Evolutionary conservation across 306 rosid species (phyloP).

Genomic region (Gastrolobium villosum): DNA sequence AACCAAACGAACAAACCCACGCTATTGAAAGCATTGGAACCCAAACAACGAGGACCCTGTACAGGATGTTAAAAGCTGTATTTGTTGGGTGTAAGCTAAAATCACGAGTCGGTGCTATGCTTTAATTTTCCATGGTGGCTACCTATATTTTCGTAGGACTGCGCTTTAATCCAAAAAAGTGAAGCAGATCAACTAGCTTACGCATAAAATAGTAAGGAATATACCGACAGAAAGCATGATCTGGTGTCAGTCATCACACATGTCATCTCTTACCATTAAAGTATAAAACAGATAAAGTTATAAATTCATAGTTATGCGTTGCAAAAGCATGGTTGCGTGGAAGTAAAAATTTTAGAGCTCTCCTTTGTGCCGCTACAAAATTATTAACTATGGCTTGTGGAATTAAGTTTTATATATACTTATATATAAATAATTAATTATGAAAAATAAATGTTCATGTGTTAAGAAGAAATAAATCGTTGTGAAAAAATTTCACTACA

Average conservation of each 20-base stretch:
- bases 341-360: background rate
- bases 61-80: constrained; percentile 54
- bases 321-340: background rate
- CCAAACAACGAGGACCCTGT: constrained; percentile 49
- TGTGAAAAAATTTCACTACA: no score
- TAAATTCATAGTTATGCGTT: background rate
- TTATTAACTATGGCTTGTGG: no score
- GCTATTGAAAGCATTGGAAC: constrained; percentile 34
- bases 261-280: background rate
- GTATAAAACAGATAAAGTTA: background rate
- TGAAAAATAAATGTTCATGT: no score
- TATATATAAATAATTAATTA: no score
- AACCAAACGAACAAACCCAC: constrained; percentile 28
- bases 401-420: no score
- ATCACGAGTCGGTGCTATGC: constrained; percentile 55
- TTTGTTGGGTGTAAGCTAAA: constrained; percentile 39
- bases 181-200: constrained; percentile 11
- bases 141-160: background rate
- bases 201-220: constrained; percentile 6
- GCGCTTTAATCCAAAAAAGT: constrained; percentile 30
- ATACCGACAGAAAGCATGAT: constrained; percentile 53
- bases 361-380: no score
- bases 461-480: no score
- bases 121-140: constrained; percentile 9
- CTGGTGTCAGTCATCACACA: background rate